Base-by-base conservation (phyloP, 345 rosid species). In the Acer saccharum region DNA sequence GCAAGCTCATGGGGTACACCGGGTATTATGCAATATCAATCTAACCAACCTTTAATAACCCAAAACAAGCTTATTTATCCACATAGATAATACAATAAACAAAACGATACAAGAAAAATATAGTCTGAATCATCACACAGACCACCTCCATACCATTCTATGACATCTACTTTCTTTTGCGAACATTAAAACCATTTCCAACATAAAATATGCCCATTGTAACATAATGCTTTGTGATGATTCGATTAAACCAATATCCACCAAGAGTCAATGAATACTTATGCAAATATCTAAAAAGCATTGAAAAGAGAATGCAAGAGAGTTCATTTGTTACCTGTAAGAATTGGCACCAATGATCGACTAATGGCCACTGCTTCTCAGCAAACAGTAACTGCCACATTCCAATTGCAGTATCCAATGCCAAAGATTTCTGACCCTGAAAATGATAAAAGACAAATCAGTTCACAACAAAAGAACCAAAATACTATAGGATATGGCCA, bases 321-420 rank as follows among this genome's bases (percentile, higher is more conserved):
- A 2, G 12, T 70, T 68, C 29, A 32, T 35, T 1, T 76, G 77
- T 57, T 85, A 96, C 99, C 97, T 94, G 98, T 76, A 96, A 87
- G 83, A 96, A 96, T 76, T 94, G 93, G 86, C 99, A 96, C 99
- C 99, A 96, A 68, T 91, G 94, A 75, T 91, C 97, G 74, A 94
- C 93, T 77, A 96, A 75, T 16, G 98, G 91, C 98, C 99, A 94
- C 54, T 89, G 97, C 81, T 85, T 94, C 79, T 96, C 99, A 76
- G 98, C 97, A 87, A 96, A 94, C 54, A 96, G 85, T 84, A 96
- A 81, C 81, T 96, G 97, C 99, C 99, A 96, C 99, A 96, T 94
- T 46, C 98, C 99, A 65, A 96, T 94, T 60, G 98, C 98, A n/a
- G 98, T 91, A 85, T 96, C 99, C 83, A 96, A 76, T 79, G 99